phyloP scores from a whole-genome alignment of 768 basidiomycete species.

The Boletus subparvulus region DNA sequence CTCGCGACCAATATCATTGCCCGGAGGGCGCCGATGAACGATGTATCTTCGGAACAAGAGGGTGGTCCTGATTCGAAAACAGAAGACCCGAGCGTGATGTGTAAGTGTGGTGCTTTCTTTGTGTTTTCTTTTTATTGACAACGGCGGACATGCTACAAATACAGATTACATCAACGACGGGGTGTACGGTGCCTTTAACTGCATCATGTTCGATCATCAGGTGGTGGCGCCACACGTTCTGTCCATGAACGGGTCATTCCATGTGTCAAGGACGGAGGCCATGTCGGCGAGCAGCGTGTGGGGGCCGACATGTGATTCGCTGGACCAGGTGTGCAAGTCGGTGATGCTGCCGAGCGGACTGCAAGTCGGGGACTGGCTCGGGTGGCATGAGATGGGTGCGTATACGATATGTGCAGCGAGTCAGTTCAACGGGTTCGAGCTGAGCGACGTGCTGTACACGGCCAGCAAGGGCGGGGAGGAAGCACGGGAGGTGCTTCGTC shows the following conservation, averaged over 20 bases:
- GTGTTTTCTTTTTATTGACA: neutral
- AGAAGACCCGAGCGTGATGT: constrained; percentile 73
- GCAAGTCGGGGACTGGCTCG: constrained; percentile 94
- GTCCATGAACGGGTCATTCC: constrained; percentile 65
- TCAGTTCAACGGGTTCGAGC: constrained; percentile 90
- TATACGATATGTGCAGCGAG: constrained; percentile 98
- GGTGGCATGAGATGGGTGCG: constrained; percentile 98
- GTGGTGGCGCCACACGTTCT: constrained; percentile 81
- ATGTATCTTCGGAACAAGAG: constrained; percentile 25
- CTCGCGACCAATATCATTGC: constrained; percentile 94
- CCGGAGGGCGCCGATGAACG: constrained; percentile 59
- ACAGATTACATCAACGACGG: constrained; percentile 99
- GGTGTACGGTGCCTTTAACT: constrained; percentile 96
- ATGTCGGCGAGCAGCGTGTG: constrained; percentile 73
- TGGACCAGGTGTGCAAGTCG: constrained; percentile 82
- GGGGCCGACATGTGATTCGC: constrained; percentile 98
- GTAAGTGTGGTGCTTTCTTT: constrained; percentile 51
- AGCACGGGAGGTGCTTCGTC: constrained; percentile 50
- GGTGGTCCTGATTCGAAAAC: constrained; percentile 21
- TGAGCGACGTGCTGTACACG: constrained; percentile 80
- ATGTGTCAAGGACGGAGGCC: constrained; percentile 37
- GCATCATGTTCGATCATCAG: constrained; percentile 97
- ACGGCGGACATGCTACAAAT: neutral
- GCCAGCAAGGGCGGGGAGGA: constrained; percentile 56
- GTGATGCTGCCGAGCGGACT: constrained; percentile 64